Conservation (phyloP, 2,329 filamentous ascomycete genomes). For the Biscogniauxia mediterranea region DNA sequence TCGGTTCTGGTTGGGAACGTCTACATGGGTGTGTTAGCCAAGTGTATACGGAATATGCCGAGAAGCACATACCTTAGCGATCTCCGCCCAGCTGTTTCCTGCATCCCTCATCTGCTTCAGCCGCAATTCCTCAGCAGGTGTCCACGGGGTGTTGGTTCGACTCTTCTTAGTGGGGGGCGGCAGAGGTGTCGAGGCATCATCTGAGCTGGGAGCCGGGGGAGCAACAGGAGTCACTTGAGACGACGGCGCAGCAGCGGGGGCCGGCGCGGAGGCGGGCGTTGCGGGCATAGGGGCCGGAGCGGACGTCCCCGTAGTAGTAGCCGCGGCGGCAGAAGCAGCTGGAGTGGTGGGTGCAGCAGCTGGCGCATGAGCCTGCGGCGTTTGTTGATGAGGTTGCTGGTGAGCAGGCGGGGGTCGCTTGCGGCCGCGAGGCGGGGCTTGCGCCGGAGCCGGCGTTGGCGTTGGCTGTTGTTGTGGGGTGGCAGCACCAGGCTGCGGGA, state of each 20-base stretch:
- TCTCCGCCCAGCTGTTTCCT: slow-evolving; percentile 95
- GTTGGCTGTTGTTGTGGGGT: slow-evolving; percentile 36
- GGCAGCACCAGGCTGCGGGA: slow-evolving; percentile 31
- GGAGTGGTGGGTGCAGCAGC: slow-evolving; percentile 29
- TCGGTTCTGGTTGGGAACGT: slow-evolving; percentile 92
- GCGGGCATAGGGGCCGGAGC: slow-evolving; percentile 28
- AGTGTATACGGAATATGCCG: neutral
- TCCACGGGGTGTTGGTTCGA: slow-evolving; percentile 98
- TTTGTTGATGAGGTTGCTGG: slow-evolving; percentile 17
- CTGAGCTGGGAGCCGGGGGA: slow-evolving; percentile 30
- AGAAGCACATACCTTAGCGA: slow-evolving; percentile 72
- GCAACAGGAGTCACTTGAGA: slow-evolving; percentile 33
- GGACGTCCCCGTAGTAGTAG: slow-evolving; percentile 37
- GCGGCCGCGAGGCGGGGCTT: slow-evolving; percentile 34
- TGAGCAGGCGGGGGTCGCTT: slow-evolving; percentile 33
- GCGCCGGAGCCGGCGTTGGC: slow-evolving; percentile 34
- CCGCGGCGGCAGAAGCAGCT: slow-evolving; percentile 20
- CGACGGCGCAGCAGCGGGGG: slow-evolving; percentile 37
- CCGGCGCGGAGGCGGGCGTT: slow-evolving; percentile 38
- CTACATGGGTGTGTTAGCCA: slow-evolving; percentile 41
- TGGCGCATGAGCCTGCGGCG: slow-evolving; percentile 19
- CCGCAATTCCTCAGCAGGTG: slow-evolving; percentile 85
- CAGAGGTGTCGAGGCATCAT: slow-evolving; percentile 34
- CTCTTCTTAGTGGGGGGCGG: slow-evolving; percentile 80
- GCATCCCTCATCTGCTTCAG: slow-evolving; percentile 93